phyloP scores from a whole-genome alignment of 2,329 filamentous ascomycete species.

The Penicillium fuscoglaucum region DNA sequence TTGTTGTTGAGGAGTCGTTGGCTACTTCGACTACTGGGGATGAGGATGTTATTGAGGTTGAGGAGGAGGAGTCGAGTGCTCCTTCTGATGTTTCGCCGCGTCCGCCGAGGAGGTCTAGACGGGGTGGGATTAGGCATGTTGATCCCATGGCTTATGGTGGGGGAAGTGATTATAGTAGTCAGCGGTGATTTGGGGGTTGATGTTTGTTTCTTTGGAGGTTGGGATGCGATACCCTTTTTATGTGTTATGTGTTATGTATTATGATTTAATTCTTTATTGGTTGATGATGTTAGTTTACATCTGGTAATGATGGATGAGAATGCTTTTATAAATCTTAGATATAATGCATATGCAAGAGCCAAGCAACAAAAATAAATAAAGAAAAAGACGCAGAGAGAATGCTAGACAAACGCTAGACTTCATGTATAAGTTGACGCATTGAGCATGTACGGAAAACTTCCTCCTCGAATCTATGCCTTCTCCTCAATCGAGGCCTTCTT shows the following conservation, averaged over 20 bases:
- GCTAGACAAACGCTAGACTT: constrained; percentile 30
- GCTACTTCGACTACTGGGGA: constrained; percentile 24
- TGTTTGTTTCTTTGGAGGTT: not conserved
- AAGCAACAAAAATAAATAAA: constrained; percentile 8
- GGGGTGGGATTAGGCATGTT: constrained; percentile 49
- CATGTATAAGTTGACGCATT: constrained; percentile 12
- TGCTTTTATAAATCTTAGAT: constrained; percentile 18
- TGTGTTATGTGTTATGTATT: not conserved
- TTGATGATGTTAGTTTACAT: not conserved
- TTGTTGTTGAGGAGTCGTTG: constrained; percentile 38
- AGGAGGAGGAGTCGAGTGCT: constrained; percentile 51
- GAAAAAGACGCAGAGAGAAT: constrained; percentile 21
- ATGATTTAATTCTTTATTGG: not conserved
- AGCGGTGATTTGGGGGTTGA: constrained; percentile 7
- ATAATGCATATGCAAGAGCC: constrained; percentile 23
- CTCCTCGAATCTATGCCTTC: constrained; percentile 32
- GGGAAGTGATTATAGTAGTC: constrained; percentile 27
- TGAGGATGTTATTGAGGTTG: constrained; percentile 58
- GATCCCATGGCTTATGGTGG: constrained; percentile 44
- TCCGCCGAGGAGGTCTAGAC: constrained; percentile 37
- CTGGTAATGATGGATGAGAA: not conserved
- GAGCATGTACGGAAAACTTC: constrained; percentile 17
- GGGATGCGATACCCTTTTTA: constrained; percentile 23
- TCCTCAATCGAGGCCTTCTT: constrained; percentile 63
- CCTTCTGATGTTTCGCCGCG: constrained; percentile 38